phyloP scores from a whole-genome alignment of 1,139 yeast species.

The Scheffersomyces insectosa region DNA sequence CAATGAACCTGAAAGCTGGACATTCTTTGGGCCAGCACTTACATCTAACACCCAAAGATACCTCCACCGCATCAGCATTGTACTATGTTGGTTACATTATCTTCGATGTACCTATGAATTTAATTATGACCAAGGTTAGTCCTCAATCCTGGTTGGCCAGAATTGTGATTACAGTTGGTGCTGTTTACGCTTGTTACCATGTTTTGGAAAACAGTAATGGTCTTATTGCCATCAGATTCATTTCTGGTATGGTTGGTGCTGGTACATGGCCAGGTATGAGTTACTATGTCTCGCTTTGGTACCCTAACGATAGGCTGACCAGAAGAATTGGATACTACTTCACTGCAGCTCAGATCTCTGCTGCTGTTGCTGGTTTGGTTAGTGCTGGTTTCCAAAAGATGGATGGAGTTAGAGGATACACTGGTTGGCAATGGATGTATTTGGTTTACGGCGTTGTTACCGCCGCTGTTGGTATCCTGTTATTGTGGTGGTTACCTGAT shows the following conservation, averaged over 20 bases:
- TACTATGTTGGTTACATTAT: constrained; percentile 81
- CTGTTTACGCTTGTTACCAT: constrained; percentile 73
- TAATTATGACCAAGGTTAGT: constrained; percentile 77
- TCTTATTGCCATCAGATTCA: constrained; percentile 67
- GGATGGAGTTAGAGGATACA: constrained; percentile 67
- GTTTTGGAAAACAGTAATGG: constrained; percentile 58
- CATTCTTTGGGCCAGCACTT: constrained; percentile 64
- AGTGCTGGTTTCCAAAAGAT: constrained; percentile 86
- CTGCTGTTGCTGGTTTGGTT: constrained; percentile 83
- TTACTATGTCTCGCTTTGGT: constrained; percentile 82
- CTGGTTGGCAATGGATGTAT: constrained; percentile 91
- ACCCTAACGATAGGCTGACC: constrained; percentile 77
- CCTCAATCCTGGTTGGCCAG: constrained; percentile 87
- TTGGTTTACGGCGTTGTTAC: constrained; percentile 75
- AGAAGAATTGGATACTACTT: constrained; percentile 84
- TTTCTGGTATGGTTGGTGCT: constrained; percentile 81
- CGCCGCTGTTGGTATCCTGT: constrained; percentile 60
- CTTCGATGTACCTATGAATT: constrained; percentile 87
- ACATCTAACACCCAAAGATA: constrained; percentile 53
- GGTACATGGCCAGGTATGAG: constrained; percentile 96
- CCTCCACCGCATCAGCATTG: constrained; percentile 76
- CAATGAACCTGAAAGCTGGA: constrained; percentile 68
- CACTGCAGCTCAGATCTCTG: constrained; percentile 87
- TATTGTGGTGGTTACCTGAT: constrained; percentile 88
- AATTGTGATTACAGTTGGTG: constrained; percentile 73